Conservation (phyloP, 305 asterid species). For the Fraxinus nigra region DNA sequence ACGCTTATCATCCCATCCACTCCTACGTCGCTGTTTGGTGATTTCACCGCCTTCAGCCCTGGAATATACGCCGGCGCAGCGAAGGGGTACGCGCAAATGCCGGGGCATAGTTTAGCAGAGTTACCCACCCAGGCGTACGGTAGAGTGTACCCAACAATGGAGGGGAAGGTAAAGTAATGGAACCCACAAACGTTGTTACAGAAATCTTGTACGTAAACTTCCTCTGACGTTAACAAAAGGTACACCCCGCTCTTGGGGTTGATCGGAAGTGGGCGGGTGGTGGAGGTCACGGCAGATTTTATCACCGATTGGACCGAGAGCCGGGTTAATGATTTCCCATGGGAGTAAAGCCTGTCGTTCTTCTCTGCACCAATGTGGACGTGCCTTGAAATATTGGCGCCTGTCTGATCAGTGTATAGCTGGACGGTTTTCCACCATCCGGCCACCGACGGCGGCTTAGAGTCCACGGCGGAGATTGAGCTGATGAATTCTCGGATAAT, state of each 20-base stretch:
- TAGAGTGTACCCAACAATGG: constrained; percentile 55
- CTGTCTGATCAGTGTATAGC: constrained; percentile 70
- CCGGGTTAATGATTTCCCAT: constrained; percentile 59
- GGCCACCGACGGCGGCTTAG: constrained; percentile 57
- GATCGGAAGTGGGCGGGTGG: constrained; percentile 50
- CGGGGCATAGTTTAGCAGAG: constrained; percentile 49
- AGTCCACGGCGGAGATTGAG: constrained; percentile 54
- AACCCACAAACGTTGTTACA: constrained; percentile 57
- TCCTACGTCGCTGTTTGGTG: constrained; percentile 54
- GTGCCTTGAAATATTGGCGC: constrained; percentile 53
- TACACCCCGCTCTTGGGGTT: constrained; percentile 48
- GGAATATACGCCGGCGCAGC: constrained; percentile 50
- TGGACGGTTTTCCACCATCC: constrained; percentile 81
- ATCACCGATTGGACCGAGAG: constrained; percentile 63
- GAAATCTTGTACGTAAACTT: constrained; percentile 57
- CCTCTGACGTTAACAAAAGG: constrained; percentile 48
- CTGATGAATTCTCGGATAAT: constrained; percentile 71
- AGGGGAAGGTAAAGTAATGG: constrained; percentile 61
- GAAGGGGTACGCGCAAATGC: constrained; percentile 51
- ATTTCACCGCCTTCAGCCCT: constrained; percentile 35
- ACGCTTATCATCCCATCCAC: constrained; percentile 65
- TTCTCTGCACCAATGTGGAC: constrained; percentile 62
- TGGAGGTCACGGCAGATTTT: constrained; percentile 55
- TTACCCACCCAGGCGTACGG: constrained; percentile 68
- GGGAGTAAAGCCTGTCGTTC: constrained; percentile 63